Evolutionary conservation across 345 rosid species (phyloP).

Genomic region (Psidium guajava): DNA sequence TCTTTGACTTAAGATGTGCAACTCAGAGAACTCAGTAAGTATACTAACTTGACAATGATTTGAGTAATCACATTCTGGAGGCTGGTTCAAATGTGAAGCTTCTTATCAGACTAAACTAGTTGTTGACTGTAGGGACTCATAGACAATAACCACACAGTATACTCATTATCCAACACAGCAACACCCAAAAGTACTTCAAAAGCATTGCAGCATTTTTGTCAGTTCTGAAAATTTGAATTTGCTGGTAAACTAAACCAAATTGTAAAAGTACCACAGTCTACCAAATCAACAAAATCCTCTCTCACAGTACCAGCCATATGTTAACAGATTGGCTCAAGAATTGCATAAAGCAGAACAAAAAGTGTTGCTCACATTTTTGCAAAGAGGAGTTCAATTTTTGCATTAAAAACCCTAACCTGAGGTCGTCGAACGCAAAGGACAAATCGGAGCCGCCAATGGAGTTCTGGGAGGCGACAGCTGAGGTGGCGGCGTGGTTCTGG

Average conservation of each 20-base stretch:
- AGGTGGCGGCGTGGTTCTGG: too few species aligned
- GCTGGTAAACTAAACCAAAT: neutral
- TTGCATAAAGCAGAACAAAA: neutral
- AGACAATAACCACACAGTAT: neutral
- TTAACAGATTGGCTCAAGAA: neutral
- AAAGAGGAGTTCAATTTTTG: too few species aligned
- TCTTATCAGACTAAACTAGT: neutral
- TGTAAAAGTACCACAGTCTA: neutral
- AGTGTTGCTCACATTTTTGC: neutral
- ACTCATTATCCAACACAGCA: neutral
- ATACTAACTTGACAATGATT: neutral
- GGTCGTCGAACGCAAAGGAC: too few species aligned
- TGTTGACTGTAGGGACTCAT: neutral
- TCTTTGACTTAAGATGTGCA: neutral
- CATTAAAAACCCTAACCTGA: too few species aligned
- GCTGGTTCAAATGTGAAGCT: neutral
- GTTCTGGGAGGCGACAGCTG: too few species aligned
- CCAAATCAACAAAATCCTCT: neutral
- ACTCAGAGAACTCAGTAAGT: neutral
- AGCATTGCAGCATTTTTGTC: neutral
- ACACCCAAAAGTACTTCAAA: neutral
- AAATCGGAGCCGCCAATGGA: too few species aligned
- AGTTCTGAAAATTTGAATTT: neutral
- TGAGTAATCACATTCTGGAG: neutral
- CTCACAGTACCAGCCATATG: neutral